Percentiles rank a stretch among this genome's conserved stretches.
Conservation (phyloP, 2,329 filamentous ascomycete genomes). For the Fusarium annulatum region DNA sequence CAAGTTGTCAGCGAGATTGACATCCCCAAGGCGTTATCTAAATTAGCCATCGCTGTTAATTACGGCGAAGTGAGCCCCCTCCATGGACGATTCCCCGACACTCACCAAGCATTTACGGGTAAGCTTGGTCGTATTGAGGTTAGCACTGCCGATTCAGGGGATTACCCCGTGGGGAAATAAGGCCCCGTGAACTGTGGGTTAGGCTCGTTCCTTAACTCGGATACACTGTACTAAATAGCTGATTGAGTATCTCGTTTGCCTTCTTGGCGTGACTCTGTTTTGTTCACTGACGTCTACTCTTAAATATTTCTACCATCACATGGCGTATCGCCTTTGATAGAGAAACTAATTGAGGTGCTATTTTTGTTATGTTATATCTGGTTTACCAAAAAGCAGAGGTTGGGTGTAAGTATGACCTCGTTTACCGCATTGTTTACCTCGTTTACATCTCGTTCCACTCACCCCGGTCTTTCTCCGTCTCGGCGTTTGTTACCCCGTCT, state of each 20-base stretch:
- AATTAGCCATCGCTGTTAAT: not conserved
- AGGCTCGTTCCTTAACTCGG: not conserved
- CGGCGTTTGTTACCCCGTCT: not conserved
- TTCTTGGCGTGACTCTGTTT: not conserved
- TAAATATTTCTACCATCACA: not conserved
- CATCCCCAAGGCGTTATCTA: not conserved
- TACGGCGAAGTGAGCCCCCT: not conserved
- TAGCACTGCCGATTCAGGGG: not conserved
- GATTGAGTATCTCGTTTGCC: not conserved
- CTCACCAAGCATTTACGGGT: not conserved
- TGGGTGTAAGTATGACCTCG: not conserved
- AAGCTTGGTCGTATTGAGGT: not conserved
- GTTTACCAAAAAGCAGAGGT: not conserved
- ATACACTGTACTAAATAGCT: not conserved
- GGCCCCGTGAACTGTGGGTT: not conserved
- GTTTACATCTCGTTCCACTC: not conserved
- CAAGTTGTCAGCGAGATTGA: not conserved
- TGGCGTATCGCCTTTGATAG: not conserved
- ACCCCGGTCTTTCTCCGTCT: not conserved
- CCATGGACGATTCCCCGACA: not conserved
- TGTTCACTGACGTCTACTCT: not conserved
- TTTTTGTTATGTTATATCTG: not conserved
- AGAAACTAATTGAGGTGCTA: accelerated
- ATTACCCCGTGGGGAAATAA: not conserved
- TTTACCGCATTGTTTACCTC: not conserved